Conservation (phyloP, 345 rosid genomes). For the Gossypium ekmanianum region DNA sequence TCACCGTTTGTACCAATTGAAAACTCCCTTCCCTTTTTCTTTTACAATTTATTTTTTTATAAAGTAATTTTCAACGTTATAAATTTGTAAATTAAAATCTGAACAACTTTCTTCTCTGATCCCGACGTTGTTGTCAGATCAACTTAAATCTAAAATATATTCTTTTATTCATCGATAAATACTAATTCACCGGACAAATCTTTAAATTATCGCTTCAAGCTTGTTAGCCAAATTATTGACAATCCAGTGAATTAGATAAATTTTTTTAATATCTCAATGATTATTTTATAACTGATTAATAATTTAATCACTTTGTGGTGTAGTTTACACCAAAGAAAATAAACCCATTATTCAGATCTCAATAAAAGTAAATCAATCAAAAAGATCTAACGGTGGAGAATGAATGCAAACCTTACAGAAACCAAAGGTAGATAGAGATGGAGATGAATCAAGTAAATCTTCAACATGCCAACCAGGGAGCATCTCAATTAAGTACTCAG, state of each 20-base stretch:
- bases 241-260: accelerated
- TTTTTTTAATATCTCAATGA: accelerated
- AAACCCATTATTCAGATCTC: conserved; percentile 11
- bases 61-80: accelerated
- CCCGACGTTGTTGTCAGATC: accelerated
- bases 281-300: too few species aligned
- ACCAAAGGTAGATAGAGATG: conserved; percentile 46
- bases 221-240: too few species aligned
- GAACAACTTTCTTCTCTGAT: accelerated
- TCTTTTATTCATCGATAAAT: accelerated
- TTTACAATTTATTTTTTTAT: too few species aligned
- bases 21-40: accelerated
- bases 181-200: accelerated
- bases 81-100: too few species aligned
- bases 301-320: too few species aligned
- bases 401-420: conserved; percentile 62
- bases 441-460: conserved; percentile 56
- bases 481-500: conserved; percentile 81
- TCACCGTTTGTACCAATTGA: accelerated
- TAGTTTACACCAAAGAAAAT: neutral
- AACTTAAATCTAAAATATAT: too few species aligned
- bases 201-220: accelerated
- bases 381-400: neutral
- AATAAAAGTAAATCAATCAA: neutral
- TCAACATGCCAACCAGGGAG: conserved; percentile 94